phyloP scores from a whole-genome alignment of 192 early-diverging fungal genomes.

The Backusella circina region DNA sequence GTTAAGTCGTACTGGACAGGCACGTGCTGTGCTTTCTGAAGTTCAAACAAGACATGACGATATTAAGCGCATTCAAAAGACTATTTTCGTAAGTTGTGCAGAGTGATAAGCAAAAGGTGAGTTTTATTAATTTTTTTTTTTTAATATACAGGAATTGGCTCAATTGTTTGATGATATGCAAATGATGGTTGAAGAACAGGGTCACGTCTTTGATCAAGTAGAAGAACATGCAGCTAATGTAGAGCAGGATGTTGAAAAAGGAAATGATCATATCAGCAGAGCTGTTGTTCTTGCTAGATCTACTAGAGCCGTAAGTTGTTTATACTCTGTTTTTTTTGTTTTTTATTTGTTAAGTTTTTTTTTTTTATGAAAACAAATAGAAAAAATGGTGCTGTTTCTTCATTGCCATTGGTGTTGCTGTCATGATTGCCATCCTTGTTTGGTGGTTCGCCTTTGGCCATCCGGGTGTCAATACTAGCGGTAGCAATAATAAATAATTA shows the following conservation, averaged over 20 bases:
- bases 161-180: constrained; percentile 87
- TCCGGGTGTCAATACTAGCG: not conserved
- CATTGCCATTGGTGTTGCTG: constrained; percentile 18
- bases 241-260: constrained; percentile 17
- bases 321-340: not conserved
- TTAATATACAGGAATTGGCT: constrained; percentile 65
- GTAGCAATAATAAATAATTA: not conserved
- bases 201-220: constrained; percentile 67
- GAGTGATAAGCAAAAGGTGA: not conserved
- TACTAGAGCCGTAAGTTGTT: constrained; percentile 17
- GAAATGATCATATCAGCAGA: constrained; percentile 19
- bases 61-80: constrained; percentile 81
- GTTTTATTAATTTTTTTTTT: not conserved
- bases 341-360: not conserved
- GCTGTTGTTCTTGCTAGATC: constrained; percentile 27
- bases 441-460: constrained; percentile 38
- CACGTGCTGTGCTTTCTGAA: constrained; percentile 67
- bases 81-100: constrained; percentile 59
- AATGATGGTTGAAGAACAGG: constrained; percentile 76
- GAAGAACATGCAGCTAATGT: constrained; percentile 52
- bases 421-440: constrained; percentile 36
- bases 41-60: constrained; percentile 82
- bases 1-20: constrained; percentile 65
- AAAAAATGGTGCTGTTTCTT: constrained; percentile 41
- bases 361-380: constrained; percentile 9